Percentiles rank a stretch among this genome's conserved stretches.
Evolutionary conservation across 2,329 filamentous ascomycete genomes (phyloP).

Genomic region (Fusarium sp.): DNA sequence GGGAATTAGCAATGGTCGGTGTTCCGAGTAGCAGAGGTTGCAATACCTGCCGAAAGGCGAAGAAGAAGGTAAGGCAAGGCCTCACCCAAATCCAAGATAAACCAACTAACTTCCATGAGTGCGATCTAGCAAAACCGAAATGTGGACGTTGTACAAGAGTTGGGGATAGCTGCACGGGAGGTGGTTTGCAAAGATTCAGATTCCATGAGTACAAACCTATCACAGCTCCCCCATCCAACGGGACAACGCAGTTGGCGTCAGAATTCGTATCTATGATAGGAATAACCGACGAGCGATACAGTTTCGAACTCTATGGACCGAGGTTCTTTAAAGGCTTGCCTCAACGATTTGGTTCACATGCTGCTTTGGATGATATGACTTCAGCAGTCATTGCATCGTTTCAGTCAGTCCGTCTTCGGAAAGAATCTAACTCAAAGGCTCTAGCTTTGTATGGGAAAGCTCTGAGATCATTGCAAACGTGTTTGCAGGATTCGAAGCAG

Average conservation of each 20-base stretch:
- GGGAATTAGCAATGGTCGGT: conserved; percentile 8
- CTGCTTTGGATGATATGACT: conserved; percentile 6
- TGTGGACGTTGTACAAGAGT: conserved; percentile 17
- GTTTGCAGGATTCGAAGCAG: conserved; percentile 1
- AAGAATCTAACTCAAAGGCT: neutral
- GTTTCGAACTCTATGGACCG: conserved; percentile 7
- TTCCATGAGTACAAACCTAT: conserved; percentile 16
- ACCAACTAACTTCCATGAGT: neutral
- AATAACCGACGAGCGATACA: conserved; percentile 17
- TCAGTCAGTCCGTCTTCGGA: conserved; percentile 3
- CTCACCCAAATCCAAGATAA: fast-evolving
- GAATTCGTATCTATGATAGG: conserved; percentile 16
- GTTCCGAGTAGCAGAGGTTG: conserved; percentile 24
- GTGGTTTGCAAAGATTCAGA: conserved; percentile 8
- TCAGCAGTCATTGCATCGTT: conserved; percentile 13
- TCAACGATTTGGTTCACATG: conserved; percentile 5
- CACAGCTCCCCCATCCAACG: neutral
- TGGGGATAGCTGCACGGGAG: neutral
- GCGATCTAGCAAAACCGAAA: conserved; percentile 18
- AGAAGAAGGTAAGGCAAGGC: conserved; percentile 13
- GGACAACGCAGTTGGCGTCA: neutral
- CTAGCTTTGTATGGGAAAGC: conserved; percentile 17
- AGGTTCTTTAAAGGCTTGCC: conserved; percentile 15
- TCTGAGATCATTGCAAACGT: conserved; percentile 3
- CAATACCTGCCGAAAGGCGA: conserved; percentile 15